phyloP scores from a whole-genome alignment of 768 basidiomycete species.

The Austroboletus festivus region DNA sequence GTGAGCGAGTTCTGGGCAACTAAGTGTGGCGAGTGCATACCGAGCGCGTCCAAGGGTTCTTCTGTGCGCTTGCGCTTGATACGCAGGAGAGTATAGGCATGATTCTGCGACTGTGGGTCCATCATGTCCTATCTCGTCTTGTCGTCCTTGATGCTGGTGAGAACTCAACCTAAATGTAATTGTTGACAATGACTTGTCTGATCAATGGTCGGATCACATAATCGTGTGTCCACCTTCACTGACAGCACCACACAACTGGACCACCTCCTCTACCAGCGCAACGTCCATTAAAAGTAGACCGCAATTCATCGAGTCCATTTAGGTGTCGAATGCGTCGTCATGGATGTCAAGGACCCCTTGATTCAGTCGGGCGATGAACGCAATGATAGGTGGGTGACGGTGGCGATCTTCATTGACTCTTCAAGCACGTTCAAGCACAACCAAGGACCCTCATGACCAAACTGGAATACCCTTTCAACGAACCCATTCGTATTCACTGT shows the following conservation, averaged over 20 bases:
- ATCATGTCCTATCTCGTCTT: constrained; percentile 12
- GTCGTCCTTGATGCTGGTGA: neutral
- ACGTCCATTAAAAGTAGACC: too few relatives aligned
- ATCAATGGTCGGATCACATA: neutral
- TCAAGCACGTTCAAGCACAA: too few relatives aligned
- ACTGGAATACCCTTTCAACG: neutral
- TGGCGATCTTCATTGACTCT: too few relatives aligned
- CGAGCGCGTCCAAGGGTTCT: constrained; percentile 78
- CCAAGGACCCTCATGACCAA: neutral
- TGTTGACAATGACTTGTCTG: neutral
- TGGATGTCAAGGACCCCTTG: too few relatives aligned
- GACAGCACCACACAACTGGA: too few relatives aligned
- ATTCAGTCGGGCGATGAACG: too few relatives aligned
- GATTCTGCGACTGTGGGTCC: constrained; percentile 25
- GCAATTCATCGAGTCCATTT: too few relatives aligned
- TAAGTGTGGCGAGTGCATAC: constrained; percentile 38
- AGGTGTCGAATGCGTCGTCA: too few relatives aligned
- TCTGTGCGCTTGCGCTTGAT: constrained; percentile 83
- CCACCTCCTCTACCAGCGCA: too few relatives aligned
- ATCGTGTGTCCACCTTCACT: neutral
- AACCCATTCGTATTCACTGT: neutral
- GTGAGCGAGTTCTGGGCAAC: constrained; percentile 14
- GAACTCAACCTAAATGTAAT: neutral
- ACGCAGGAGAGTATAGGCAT: constrained; percentile 67
- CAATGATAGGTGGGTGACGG: too few relatives aligned